Evolutionary conservation across 306 rosid species (phyloP), one percentile per base, ranked within the genome.

Genomic region (Glycine soja): DNA sequence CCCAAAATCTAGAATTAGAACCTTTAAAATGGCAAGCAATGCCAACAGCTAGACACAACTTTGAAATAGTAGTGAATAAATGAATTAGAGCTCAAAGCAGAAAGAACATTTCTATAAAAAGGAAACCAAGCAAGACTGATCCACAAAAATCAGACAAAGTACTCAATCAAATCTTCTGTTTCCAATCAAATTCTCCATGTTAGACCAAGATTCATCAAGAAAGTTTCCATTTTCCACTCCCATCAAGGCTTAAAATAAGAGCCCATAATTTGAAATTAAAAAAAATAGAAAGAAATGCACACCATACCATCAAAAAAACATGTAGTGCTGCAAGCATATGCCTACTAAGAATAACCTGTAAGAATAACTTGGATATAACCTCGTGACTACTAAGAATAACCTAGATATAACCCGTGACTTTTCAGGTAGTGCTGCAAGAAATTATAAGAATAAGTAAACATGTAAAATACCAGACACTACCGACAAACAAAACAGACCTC

Each of bases 351-450:
- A n/a, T n/a, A n/a, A n/a, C n/a, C n/a, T n/a, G n/a, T n/a, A n/a
- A n/a, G n/a, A n/a, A n/a, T n/a, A 63, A 95, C 87, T 84, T 95
- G 97, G 68, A 95, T 82, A 85, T 87, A 95, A 73, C 97, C 97
- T n/a, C n/a, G n/a, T n/a, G n/a, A n/a, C n/a, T n/a, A n/a, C n/a
- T n/a, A n/a, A n/a, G n/a, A n/a, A n/a, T n/a, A n/a, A n/a, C n/a
- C n/a, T n/a, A n/a, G n/a, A n/a, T n/a, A n/a, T n/a, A n/a, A n/a
- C n/a, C 72, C 81, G 68, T 69, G 94, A 87, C 15, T 87, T 85
- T 80, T 84, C 86, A 0, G 93, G 94, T 42, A 82, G 54, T 36
- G 93, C 99, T 95, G 90, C 92, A 77, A 65, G 54, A 76, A 86
- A 78, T 11, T 3, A 48, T 48, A 18, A 80, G 34, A 45, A 77